These are phyloP conservation scores for Talinum fruticosum DNA, from an alignment of 148 eudicot species.

Conservation along the genomic window DNA sequence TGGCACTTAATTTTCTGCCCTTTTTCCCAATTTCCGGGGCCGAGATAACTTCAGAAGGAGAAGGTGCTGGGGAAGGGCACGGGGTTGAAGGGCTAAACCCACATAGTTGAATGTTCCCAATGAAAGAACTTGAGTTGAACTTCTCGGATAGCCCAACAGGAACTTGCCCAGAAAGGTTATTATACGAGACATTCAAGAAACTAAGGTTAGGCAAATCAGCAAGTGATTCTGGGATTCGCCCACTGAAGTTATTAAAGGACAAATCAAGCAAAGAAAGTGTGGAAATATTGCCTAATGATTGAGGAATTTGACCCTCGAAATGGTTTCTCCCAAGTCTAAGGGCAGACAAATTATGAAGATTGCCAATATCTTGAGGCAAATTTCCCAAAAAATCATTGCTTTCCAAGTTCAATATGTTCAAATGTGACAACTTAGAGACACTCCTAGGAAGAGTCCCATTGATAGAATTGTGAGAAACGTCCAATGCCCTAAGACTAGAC, in stretches of 20 bases:
- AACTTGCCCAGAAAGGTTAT: conserved; percentile 71
- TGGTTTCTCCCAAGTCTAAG: conserved; percentile 51
- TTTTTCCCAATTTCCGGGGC: conserved; percentile 12
- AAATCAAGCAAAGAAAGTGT: conserved; percentile 52
- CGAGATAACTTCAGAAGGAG: conserved; percentile 23
- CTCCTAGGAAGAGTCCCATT: conserved; percentile 59
- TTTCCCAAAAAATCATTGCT: conserved; percentile 33
- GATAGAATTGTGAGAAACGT: conserved; percentile 52
- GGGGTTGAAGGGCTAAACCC: conserved; percentile 55
- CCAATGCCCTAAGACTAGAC: conserved; percentile 43
- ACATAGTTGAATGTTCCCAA: conserved; percentile 72
- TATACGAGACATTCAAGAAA: conserved; percentile 76
- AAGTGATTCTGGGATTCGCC: conserved; percentile 55
- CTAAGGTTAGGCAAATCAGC: conserved; percentile 45
- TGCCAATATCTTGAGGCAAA: conserved; percentile 34
- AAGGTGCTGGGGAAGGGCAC: conserved; percentile 43
- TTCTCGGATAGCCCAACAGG: conserved; percentile 46
- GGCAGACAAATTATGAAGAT: conserved; percentile 41
- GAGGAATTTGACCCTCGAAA: conserved; percentile 50
- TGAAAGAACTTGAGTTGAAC: conserved; percentile 63
- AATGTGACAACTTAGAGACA: conserved; percentile 45
- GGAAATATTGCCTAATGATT: conserved; percentile 41
- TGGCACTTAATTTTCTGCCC: conserved; percentile 41
- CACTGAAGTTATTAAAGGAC: conserved; percentile 58
- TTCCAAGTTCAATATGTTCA: conserved; percentile 37